Evolutionary conservation across 1,139 yeast species (phyloP).

Genomic region (Debaryomycetaceae sp.): DNA sequence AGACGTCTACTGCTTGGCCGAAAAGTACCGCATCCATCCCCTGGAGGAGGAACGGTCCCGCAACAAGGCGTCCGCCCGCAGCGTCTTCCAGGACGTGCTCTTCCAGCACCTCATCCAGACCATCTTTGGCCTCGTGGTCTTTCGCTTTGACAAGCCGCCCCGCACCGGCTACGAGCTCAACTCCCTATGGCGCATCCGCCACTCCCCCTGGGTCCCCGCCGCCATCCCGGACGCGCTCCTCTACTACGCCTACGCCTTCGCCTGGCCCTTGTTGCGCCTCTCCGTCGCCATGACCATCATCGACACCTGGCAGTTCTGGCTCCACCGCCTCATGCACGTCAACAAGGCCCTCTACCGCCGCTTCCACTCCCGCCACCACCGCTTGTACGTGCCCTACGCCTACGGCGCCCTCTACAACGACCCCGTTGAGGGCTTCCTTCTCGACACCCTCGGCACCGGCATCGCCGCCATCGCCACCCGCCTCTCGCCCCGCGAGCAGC

Average conservation of each 20-base stretch:
- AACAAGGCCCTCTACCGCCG: slow-evolving; percentile 64
- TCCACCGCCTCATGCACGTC: slow-evolving; percentile 82
- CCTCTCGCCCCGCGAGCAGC: slow-evolving; percentile 66
- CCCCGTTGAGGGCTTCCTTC: slow-evolving; percentile 82
- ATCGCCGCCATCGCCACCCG: slow-evolving; percentile 55
- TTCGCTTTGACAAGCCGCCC: slow-evolving; percentile 49
- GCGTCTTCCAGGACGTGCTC: slow-evolving; percentile 72
- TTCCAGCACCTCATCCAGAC: slow-evolving; percentile 81
- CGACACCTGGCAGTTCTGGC: slow-evolving; percentile 91
- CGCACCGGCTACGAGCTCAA: slow-evolving; percentile 64
- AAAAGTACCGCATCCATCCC: slow-evolving; percentile 80
- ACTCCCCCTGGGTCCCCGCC: slow-evolving; percentile 17
- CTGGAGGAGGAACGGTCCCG: slow-evolving; percentile 69
- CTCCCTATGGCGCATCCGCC: slow-evolving; percentile 57
- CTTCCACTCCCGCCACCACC: slow-evolving; percentile 90
- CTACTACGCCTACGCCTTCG: slow-evolving; percentile 46
- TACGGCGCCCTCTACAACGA: slow-evolving; percentile 93
- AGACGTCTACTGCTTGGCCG: slow-evolving; percentile 67
- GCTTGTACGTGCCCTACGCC: slow-evolving; percentile 91
- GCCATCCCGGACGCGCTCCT: slow-evolving; percentile 34
- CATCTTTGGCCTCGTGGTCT: slow-evolving; percentile 47
- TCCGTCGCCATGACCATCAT: slow-evolving; percentile 57
- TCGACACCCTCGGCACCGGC: slow-evolving; percentile 91
- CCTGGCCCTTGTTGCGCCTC: slow-evolving; percentile 47
- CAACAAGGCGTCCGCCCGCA: slow-evolving; percentile 59